Evolutionary conservation across 495 filamentous ascomycete species (phyloP).

Genomic region (Aspergillus funiculosus): DNA sequence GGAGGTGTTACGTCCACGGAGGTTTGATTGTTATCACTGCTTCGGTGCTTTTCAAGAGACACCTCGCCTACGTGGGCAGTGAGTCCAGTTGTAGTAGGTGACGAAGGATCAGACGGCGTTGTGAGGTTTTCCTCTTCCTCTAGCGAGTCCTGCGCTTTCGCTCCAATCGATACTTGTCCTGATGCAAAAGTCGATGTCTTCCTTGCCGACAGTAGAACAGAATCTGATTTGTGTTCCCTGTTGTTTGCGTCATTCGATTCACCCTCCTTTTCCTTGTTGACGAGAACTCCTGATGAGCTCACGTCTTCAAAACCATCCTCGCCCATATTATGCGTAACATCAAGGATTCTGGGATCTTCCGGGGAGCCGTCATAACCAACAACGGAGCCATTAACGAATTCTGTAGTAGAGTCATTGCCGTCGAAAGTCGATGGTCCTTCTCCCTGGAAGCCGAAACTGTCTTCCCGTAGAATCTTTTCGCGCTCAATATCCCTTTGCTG

Average conservation of each 20-base stretch:
- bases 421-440: slow-evolving; percentile 40
- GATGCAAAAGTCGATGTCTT: background rate
- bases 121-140: background rate
- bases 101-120: slow-evolving; percentile 32
- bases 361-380: slow-evolving; percentile 35
- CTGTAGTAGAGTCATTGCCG: slow-evolving; percentile 45
- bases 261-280: slow-evolving; percentile 54
- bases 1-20: slow-evolving; percentile 8
- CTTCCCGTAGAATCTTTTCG: slow-evolving; percentile 68
- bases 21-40: slow-evolving; percentile 8
- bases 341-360: slow-evolving; percentile 47
- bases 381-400: slow-evolving; percentile 36
- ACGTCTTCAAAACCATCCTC: slow-evolving; percentile 97
- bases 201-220: slow-evolving; percentile 3
- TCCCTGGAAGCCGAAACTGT: slow-evolving; percentile 37
- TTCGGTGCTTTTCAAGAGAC: slow-evolving; percentile 39
- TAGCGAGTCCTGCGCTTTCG: slow-evolving; percentile 17
- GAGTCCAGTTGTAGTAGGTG: slow-evolving; percentile 46
- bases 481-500: slow-evolving; percentile 74
- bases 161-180: slow-evolving; percentile 18
- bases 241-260: slow-evolving; percentile 20
- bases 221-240: slow-evolving; percentile 10
- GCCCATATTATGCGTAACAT: slow-evolving; percentile 67
- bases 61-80: slow-evolving; percentile 47
- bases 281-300: slow-evolving; percentile 58